phyloP scores from a whole-genome alignment of 768 basidiomycete species.

The Suillus brevipes region DNA sequence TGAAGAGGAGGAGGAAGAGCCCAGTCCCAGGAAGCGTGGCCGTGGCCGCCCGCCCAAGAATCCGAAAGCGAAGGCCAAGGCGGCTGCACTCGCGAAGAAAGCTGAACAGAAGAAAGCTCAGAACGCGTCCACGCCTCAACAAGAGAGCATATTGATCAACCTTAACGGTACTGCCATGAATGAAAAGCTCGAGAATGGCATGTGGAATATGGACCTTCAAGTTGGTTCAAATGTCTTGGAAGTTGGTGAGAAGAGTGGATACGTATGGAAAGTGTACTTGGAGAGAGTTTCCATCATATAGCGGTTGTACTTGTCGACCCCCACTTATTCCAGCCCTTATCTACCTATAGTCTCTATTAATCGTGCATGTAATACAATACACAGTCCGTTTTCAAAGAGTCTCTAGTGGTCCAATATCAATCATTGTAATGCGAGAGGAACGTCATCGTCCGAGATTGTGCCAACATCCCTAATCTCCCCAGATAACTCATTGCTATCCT shows the following conservation, averaged over 20 bases:
- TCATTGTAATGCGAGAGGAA: conserved; percentile 23
- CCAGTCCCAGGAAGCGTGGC: conserved; percentile 42
- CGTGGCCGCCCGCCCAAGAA: conserved; percentile 37
- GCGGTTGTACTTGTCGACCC: conserved; percentile 8
- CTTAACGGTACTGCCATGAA: conserved; percentile 57
- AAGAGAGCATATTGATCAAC: conserved; percentile 60
- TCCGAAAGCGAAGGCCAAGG: conserved; percentile 34
- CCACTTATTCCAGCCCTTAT: not conserved
- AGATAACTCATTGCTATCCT: not conserved
- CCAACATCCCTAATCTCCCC: conserved; percentile 7
- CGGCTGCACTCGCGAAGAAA: conserved; percentile 35
- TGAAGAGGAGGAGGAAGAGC: conserved; percentile 40
- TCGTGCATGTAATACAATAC: conserved; percentile 3
- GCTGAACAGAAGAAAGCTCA: conserved; percentile 43
- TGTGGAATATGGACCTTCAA: conserved; percentile 65
- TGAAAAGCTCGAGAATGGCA: conserved; percentile 46
- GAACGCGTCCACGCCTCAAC: conserved; percentile 39
- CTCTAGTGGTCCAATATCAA: not conserved
- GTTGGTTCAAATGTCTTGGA: conserved; percentile 65
- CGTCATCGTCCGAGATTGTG: conserved; percentile 22
- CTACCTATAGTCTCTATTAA: not conserved
- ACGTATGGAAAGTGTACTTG: conserved; percentile 70
- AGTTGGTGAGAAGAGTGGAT: conserved; percentile 68
- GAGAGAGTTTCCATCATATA: conserved; percentile 40
- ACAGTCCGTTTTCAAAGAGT: not conserved